These are phyloP conservation scores for Aeschynomene evenia DNA, from an alignment of 306 rosid species.

Conservation along the genomic window DNA sequence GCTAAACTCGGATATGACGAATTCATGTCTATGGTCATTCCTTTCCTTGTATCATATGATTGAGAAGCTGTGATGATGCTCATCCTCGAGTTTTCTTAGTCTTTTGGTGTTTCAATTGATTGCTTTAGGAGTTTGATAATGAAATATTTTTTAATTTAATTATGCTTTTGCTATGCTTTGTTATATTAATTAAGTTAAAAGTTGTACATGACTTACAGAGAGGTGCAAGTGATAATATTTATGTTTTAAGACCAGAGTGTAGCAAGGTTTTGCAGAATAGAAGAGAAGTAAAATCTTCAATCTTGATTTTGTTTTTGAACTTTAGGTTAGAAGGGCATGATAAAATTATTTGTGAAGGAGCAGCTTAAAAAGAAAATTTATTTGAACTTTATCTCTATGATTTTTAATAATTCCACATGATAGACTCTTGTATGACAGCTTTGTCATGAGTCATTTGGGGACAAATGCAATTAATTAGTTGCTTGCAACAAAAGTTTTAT, in stretches of 20 bases:
- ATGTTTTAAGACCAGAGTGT: not conserved
- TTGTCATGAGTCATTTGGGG: not conserved
- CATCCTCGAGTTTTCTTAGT: slow-evolving; percentile 3
- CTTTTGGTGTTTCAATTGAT: slow-evolving; percentile 32
- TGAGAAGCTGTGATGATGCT: slow-evolving; percentile 30
- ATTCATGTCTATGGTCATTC: slow-evolving; percentile 79
- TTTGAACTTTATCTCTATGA: too few relatives aligned
- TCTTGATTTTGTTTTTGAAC: too few relatives aligned
- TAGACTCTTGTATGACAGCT: not conserved
- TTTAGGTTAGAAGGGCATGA: too few relatives aligned
- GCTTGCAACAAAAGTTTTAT: not conserved
- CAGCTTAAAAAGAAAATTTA: too few relatives aligned
- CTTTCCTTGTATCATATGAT: slow-evolving; percentile 76
- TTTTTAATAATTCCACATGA: not conserved
- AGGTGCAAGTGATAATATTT: not conserved
- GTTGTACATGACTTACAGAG: not conserved
- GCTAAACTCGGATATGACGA: slow-evolving; percentile 64
- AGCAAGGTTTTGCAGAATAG: too few relatives aligned
- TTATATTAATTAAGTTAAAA: not conserved
- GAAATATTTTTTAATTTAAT: too few relatives aligned
- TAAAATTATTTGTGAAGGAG: too few relatives aligned
- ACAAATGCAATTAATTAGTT: not conserved
- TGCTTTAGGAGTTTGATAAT: slow-evolving; percentile 29
- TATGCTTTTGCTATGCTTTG: slow-evolving; percentile 19
- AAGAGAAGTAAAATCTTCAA: too few relatives aligned